Evolutionary conservation across 305 asterid genomes (phyloP).

Genomic region (Fraxinus paxiana): DNA sequence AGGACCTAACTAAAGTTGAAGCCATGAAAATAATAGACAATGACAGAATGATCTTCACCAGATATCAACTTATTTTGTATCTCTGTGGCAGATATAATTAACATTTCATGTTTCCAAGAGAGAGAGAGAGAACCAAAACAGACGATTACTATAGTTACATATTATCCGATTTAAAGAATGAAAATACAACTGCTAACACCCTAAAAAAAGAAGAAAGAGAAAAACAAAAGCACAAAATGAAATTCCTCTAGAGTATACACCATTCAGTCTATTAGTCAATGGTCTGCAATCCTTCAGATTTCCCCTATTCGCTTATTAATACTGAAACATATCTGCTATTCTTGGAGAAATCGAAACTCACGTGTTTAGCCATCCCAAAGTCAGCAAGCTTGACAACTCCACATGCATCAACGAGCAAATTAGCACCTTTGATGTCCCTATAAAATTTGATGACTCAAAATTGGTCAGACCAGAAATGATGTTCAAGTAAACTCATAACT

Average conservation of each 20-base stretch:
- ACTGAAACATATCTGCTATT: not conserved
- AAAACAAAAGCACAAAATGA: not conserved
- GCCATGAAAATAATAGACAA: not conserved
- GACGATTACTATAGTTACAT: not conserved
- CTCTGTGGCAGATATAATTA: not conserved
- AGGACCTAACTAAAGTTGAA: not conserved
- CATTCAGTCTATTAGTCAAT: not conserved
- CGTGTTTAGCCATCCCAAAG: conserved; percentile 97
- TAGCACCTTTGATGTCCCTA: conserved; percentile 94
- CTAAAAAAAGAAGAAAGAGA: not conserved
- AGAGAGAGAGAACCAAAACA: not conserved
- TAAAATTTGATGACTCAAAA: conserved; percentile 18
- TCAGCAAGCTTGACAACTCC: conserved; percentile 97
- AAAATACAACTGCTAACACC: not conserved
- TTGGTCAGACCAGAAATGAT: conserved; percentile 6
- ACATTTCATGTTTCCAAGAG: not conserved
- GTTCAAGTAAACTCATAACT: conserved; percentile 2
- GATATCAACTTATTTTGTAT: not conserved
- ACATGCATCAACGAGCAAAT: conserved; percentile 85
- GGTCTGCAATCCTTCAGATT: not conserved
- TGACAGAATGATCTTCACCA: not conserved
- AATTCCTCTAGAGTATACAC: not conserved
- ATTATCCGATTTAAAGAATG: not conserved
- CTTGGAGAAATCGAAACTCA: conserved; percentile 35
- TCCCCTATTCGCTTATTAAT: not conserved